Conservation (phyloP, 2,329 filamentous ascomycete species). For the Hawksworthiomyces lignivorus region DNA sequence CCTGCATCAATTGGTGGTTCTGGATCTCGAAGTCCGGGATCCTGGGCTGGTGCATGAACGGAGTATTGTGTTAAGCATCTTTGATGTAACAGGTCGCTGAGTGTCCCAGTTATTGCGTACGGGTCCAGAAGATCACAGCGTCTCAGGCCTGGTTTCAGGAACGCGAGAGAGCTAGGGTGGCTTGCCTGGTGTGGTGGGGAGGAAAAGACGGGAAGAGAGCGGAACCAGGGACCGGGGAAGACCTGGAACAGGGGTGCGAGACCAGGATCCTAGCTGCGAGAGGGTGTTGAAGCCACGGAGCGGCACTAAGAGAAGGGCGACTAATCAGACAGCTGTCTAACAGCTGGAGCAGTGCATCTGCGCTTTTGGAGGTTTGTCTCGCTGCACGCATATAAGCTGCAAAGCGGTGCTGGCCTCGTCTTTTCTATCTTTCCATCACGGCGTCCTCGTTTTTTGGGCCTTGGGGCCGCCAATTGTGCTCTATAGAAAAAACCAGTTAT, state of each 20-base stretch:
- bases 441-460: no score
- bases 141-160: constrained; percentile 12
- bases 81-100: constrained; percentile 1
- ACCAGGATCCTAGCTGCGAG: not conserved
- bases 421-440: no score
- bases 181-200: not conserved
- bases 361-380: no score
- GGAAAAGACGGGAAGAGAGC: constrained; percentile 1
- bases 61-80: not conserved
- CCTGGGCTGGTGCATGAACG: constrained; percentile 4
- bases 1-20: not conserved
- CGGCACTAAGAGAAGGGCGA: no score
- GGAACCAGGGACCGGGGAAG: constrained; percentile 1
- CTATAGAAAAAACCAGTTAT: no score
- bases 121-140: not conserved
- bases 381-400: no score
- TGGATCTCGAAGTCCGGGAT: not conserved
- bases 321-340: no score
- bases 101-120: no score
- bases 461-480: no score
- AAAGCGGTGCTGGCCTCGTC: no score
- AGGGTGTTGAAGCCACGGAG: not conserved
- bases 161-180: not conserved
- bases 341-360: no score
- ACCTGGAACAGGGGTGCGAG: constrained; percentile 4